phyloP scores from a whole-genome alignment of 2,329 filamentous ascomycete genomes.

The Aspergillus terreus region DNA sequence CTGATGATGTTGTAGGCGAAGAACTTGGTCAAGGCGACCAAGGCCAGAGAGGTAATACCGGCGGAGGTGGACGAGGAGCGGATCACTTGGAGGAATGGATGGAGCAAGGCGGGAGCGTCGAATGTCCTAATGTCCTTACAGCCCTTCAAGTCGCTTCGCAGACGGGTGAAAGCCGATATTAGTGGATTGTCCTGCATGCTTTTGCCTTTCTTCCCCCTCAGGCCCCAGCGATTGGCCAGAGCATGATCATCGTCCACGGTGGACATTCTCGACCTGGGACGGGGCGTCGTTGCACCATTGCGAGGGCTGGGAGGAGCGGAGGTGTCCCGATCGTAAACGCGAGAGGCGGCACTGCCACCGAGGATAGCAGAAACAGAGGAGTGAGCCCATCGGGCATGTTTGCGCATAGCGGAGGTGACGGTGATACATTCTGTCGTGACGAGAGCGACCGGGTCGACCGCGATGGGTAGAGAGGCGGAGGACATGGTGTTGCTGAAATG shows the following conservation, averaged over 20 bases:
- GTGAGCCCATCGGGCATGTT: slow-evolving; percentile 92
- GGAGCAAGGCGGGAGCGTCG: slow-evolving; percentile 82
- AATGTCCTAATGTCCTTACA: slow-evolving; percentile 88
- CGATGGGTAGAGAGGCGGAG: slow-evolving; percentile 60
- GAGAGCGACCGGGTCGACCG: slow-evolving; percentile 84
- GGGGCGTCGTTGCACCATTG: slow-evolving; percentile 20
- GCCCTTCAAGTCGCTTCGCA: slow-evolving; percentile 81
- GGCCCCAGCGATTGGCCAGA: slow-evolving; percentile 81
- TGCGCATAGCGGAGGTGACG: slow-evolving; percentile 96
- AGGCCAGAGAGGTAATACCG: slow-evolving; percentile 88
- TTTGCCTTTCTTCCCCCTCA: slow-evolving; percentile 91
- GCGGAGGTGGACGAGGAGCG: slow-evolving; percentile 94
- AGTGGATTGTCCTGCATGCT: slow-evolving; percentile 97
- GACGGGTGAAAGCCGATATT: slow-evolving; percentile 87
- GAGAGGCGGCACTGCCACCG: slow-evolving; percentile 60
- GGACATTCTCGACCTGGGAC: slow-evolving; percentile 17
- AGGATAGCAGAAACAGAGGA: slow-evolving; percentile 95
- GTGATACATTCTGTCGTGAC: slow-evolving; percentile 99
- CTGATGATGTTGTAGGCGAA: slow-evolving; percentile 91
- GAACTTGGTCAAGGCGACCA: slow-evolving; percentile 94
- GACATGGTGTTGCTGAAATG: slow-evolving; percentile 24
- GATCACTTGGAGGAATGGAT: slow-evolving; percentile 94
- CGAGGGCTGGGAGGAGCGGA: slow-evolving; percentile 36
- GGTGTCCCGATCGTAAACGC: slow-evolving; percentile 42
- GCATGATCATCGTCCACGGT: slow-evolving; percentile 40